phyloP scores from a whole-genome alignment of 2,329 filamentous ascomycete genomes.

The Hymenoscyphus fraxineus region DNA sequence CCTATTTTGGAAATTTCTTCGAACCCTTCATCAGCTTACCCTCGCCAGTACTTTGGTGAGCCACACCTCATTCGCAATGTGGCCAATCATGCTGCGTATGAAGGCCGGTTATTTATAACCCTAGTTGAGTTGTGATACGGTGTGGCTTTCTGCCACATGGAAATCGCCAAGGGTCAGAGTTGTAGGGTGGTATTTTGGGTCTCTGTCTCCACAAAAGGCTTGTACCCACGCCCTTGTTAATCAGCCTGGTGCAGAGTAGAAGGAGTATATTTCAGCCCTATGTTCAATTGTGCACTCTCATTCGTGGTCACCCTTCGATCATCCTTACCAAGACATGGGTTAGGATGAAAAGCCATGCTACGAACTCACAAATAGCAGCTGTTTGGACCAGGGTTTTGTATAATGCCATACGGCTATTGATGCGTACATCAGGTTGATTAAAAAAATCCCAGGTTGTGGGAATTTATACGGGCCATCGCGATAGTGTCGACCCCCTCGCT shows the following conservation, averaged over 20 bases:
- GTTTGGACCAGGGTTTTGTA: background rate
- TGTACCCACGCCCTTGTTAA: background rate
- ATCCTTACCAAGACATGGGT: background rate
- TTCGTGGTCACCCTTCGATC: background rate
- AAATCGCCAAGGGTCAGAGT: background rate
- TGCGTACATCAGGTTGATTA: background rate
- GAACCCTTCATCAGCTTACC: constrained; percentile 6
- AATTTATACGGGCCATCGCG: background rate
- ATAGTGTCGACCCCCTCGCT: background rate
- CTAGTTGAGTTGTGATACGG: constrained; percentile 2
- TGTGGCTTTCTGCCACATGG: constrained; percentile 7
- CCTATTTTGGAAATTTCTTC: background rate
- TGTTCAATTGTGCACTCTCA: background rate
- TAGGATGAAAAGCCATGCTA: constrained; percentile 1
- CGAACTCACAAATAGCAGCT: background rate
- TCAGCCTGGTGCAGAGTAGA: constrained; percentile 4
- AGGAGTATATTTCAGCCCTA: constrained; percentile 17
- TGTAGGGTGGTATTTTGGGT: constrained; percentile 9
- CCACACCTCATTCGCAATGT: constrained; percentile 10
- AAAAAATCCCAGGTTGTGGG: background rate
- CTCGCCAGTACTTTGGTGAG: background rate
- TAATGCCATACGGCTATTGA: background rate
- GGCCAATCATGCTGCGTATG: constrained; percentile 4
- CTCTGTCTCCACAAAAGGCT: background rate
- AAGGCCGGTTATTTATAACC: constrained; percentile 15